Evolutionary conservation across 140 eudicot genomes (phyloP).

Genomic region (Erigeron philadelphicus): DNA sequence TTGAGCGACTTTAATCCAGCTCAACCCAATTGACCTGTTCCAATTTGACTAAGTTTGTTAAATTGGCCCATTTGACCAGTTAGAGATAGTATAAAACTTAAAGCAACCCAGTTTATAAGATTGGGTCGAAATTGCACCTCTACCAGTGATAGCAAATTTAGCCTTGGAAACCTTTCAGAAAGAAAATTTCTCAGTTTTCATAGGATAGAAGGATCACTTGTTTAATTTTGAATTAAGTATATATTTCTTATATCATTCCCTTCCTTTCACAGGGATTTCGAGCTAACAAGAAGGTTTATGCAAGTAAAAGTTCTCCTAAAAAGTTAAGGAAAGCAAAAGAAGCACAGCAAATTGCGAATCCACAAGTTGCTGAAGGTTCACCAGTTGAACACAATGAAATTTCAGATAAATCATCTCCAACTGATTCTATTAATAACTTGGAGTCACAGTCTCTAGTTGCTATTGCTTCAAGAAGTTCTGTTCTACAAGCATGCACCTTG

Average conservation of each 20-base stretch:
- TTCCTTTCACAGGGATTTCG: constrained; percentile 28
- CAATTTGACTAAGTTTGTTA: neutral
- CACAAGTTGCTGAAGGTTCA: constrained; percentile 29
- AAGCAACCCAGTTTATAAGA: neutral
- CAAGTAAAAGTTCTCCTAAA: constrained; percentile 49
- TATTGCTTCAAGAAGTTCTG: constrained; percentile 63
- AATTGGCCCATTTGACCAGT: neutral
- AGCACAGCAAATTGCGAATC: constrained; percentile 25
- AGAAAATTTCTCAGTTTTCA: constrained; percentile 1
- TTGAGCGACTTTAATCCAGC: neutral
- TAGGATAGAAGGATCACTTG: constrained; percentile 6
- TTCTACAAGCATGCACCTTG: constrained; percentile 76
- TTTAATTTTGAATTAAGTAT: neutral
- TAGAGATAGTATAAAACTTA: neutral
- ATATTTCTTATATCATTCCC: neutral
- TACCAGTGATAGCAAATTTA: neutral
- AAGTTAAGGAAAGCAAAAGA: constrained; percentile 43
- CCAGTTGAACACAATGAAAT: constrained; percentile 32
- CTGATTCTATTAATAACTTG: constrained; percentile 34
- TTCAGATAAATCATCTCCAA: constrained; percentile 13
- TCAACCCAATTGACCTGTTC: neutral
- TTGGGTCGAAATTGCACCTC: neutral
- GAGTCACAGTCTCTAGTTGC: constrained; percentile 31
- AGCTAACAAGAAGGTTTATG: constrained; percentile 40
- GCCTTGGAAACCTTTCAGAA: neutral